Conservation (phyloP, 2,329 filamentous ascomycete species). For the Ophiostoma australiae region DNA sequence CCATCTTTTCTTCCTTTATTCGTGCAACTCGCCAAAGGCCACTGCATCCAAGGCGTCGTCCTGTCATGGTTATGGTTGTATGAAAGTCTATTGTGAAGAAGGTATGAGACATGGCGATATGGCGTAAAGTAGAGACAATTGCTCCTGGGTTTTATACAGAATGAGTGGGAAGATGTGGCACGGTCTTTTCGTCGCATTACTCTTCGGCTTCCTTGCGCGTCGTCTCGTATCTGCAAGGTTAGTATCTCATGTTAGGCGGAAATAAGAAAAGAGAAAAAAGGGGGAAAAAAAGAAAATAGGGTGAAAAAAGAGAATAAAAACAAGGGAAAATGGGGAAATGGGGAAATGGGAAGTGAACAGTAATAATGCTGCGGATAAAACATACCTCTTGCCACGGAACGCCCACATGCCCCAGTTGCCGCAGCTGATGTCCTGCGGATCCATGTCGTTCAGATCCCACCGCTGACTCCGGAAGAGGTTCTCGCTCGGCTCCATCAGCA, state of each 20-base stretch:
- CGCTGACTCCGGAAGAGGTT: slow-evolving; percentile 88
- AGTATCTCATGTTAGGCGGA: not conserved
- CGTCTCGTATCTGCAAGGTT: slow-evolving; percentile 8
- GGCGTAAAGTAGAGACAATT: not conserved
- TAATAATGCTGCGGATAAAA: not conserved
- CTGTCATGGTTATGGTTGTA: not conserved
- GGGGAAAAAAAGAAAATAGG: too few relatives aligned
- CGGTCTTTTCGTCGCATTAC: not conserved
- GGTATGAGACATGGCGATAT: not conserved
- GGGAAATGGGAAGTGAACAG: not conserved
- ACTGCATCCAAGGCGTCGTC: not conserved
- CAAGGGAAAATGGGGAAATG: not conserved
- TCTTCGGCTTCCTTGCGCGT: slow-evolving; percentile 8
- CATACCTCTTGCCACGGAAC: slow-evolving; percentile 92
- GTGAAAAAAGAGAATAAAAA: not conserved
- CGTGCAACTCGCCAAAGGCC: not conserved
- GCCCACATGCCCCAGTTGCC: slow-evolving; percentile 98
- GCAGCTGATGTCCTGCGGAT: slow-evolving; percentile 88
- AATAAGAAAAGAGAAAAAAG: too few relatives aligned
- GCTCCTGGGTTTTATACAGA: slow-evolving; percentile 5
- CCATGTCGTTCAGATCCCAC: slow-evolving; percentile 95
- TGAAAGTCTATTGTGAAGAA: slow-evolving; percentile 2
- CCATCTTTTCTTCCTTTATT: not conserved
- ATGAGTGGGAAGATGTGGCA: not conserved
- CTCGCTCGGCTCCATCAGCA: slow-evolving; percentile 86